A percentile compares a stretch with the other conserved stretches of the same genome.
Conservation (phyloP, 257 asterid genomes). For the Capsicum rhomboideum region DNA sequence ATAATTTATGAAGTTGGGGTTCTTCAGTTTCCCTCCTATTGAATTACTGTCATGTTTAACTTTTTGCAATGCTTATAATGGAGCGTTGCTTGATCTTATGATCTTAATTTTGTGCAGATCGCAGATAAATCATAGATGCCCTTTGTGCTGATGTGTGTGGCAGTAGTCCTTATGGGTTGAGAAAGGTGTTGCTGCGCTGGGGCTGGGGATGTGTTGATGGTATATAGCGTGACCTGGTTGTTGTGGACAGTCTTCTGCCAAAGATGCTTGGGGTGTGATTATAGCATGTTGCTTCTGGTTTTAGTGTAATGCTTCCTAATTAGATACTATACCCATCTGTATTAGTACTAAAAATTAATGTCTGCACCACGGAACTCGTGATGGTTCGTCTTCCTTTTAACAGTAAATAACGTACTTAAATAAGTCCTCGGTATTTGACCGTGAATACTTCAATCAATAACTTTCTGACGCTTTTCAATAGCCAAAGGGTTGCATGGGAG, state of each 20-base stretch:
- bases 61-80: not conserved
- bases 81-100: not conserved
- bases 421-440: not conserved
- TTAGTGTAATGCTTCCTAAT: not conserved
- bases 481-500: not conserved
- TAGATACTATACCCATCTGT: not conserved
- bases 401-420: not conserved
- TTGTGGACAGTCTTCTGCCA: not conserved
- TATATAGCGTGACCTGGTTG: not conserved
- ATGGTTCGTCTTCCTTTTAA: not conserved
- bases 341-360: not conserved
- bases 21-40: not conserved
- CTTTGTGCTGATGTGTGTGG: not conserved
- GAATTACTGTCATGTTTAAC: not conserved
- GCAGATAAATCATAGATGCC: constrained; percentile 13
- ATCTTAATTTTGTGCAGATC: constrained; percentile 8
- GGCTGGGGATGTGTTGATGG: not conserved
- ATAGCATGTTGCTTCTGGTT: not conserved
- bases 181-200: not conserved
- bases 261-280: not conserved
- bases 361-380: not conserved
- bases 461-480: not conserved
- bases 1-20: not conserved
- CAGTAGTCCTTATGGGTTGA: not conserved
- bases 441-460: not conserved